phyloP scores from a whole-genome alignment of 2,329 filamentous ascomycete genomes.

The Alternaria brassicicola region DNA sequence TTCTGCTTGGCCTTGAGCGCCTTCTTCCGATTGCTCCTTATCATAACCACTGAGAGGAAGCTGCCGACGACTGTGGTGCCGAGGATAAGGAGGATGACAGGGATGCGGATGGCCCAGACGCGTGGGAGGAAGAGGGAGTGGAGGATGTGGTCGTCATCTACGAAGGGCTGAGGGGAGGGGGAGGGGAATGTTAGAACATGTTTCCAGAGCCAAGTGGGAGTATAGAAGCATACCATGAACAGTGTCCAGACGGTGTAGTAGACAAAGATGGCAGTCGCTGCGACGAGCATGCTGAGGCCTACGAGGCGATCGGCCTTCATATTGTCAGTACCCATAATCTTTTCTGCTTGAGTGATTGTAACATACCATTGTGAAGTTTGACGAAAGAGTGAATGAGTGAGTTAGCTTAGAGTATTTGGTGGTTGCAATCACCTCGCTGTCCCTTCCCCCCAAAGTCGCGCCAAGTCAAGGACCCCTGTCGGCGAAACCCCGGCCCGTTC shows the following conservation, averaged over 20 bases:
- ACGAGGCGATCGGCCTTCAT: constrained; percentile 86
- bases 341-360: neutral
- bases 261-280: constrained; percentile 74
- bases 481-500: constrained; percentile 25
- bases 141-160: constrained; percentile 90
- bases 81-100: constrained; percentile 92
- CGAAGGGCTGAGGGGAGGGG: constrained; percentile 90
- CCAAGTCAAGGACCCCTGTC: constrained; percentile 20
- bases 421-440: constrained; percentile 26
- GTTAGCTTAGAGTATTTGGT: constrained; percentile 13
- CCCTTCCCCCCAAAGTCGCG: constrained; percentile 20
- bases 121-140: constrained; percentile 95
- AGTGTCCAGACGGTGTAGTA: constrained; percentile 99
- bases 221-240: constrained; percentile 75
- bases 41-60: constrained; percentile 97
- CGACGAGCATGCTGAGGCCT: constrained; percentile 76
- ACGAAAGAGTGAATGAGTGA: constrained; percentile 23
- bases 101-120: constrained; percentile 98
- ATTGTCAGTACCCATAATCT: neutral
- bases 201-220: neutral
- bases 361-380: constrained; percentile 39
- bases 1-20: constrained; percentile 92
- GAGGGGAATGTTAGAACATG: constrained; percentile 2
- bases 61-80: constrained; percentile 93
- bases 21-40: constrained; percentile 97